Evolutionary conservation across 441 rosid genomes (phyloP), one percentile per base, ranked within the genome.

Genomic region (Erysimum cheiri): DNA sequence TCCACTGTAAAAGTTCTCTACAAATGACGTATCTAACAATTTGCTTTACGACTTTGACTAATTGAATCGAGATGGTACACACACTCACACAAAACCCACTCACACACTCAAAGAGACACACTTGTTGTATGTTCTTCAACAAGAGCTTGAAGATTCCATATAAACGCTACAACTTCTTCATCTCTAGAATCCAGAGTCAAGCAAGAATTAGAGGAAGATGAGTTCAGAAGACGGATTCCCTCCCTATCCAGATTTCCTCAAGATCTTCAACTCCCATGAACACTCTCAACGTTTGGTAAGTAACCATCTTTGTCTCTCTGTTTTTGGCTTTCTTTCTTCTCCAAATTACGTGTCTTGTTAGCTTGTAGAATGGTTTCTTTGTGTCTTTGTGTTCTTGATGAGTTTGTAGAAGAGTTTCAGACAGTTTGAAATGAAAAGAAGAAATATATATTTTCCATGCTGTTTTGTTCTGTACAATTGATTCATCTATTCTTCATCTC

Each of bases 281-380:
- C 26, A 55, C 24, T 47, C 71, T 47, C 65, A 56, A 48, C 44
- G 44, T 64, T 22, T 72, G 66, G 76, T 72, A 50, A 39, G 9
- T 19, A 26, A 19, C 22, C 15, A 12, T 26, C 19, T n/a, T 1
- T 28, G 6, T 4, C 33, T 37, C 15, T 31, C 0, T 59, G 24
- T 22, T 0, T 57, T 33, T 24, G 2, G 24, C 24, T 22, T 2
- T 22, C 24, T 22, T 22, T 37, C 43, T 17, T 35, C 58, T 13
- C 44, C 53, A 32, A 55, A 13, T 35, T 10, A 57, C 4, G 2
- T 35, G 31, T 58, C 46, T 12, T 37, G 41, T 12, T 57, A 8
- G 6, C 5, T 19, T 22, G 17, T 57, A n/a, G 47, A 46, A 47
- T 50, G 40, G n/a, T n/a, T n/a, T n/a, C n/a, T n/a, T n/a, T n/a